Evolutionary conservation across 345 rosid species (phyloP), one percentile per base, ranked within the genome.

Genomic region (Boechera stricta): DNA sequence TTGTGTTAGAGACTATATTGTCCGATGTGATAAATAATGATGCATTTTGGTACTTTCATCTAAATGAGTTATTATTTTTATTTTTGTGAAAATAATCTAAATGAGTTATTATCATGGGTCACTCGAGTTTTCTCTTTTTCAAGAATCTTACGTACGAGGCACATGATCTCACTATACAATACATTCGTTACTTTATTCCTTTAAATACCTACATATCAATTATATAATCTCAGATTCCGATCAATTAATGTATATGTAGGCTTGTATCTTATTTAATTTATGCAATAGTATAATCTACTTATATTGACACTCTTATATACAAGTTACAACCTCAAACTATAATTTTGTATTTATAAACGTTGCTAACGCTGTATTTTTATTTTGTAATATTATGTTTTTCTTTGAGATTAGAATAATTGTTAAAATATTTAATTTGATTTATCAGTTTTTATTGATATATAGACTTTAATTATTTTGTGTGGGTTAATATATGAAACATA

Each of bases 111-210:
- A 70, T 53, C 65, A 64, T 70, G 80, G 80, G 71, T 70, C 80
- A 70, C 71, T 77, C 64, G 33, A 70, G 59, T 33, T 63, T 70
- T 70, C 5, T 55, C 59, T 63, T 63, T 47, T 56, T 15, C 33
- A 47, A 77, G 60, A 71, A 45, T 71, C 76, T 56, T 77, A 71
- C 72, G 67, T 71, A 63, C 60, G 80, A 77, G 33, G 36, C 76
- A 63, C 66, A 77, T 77, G 72, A 77, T 55, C 26, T 63, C 67
- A 71, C 45, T 71, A 47, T n/a, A 65, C 64, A 45, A 70, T 54
- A 12, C 12, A 16, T 55, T 63, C 12, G 16, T 52, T n/a, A 8
- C 39, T 67, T 49, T 16, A 16, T 56, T 18, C 57, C 10, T 36
- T 35, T 35, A 2, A 33, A 32, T 53, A 54, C 58, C 6, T 60